phyloP scores from a whole-genome alignment of 2,329 filamentous ascomycete species.

The Monosporascus ibericus region DNA sequence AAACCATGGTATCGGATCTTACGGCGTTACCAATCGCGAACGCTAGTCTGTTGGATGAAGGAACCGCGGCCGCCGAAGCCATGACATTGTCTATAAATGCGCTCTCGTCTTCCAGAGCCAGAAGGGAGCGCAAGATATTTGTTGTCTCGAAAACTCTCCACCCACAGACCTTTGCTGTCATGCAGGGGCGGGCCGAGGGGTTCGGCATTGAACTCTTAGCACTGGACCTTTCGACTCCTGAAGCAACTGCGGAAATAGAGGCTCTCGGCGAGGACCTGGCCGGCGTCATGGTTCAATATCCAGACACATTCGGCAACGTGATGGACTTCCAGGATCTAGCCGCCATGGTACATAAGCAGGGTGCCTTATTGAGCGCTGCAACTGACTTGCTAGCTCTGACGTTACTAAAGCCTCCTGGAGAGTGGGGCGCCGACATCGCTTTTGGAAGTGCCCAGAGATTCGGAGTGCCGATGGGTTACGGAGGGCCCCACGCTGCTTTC shows the following conservation, averaged over 20 bases:
- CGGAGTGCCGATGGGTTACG: conserved; percentile 85
- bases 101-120: conserved; percentile 64
- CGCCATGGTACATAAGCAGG: conserved; percentile 69
- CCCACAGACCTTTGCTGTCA: conserved; percentile 77
- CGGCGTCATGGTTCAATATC: conserved; percentile 91
- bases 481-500: conserved; percentile 94
- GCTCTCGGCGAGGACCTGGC: conserved; percentile 75
- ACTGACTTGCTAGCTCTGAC: conserved; percentile 88
- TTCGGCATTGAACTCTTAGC: conserved; percentile 78
- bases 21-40: conserved; percentile 85
- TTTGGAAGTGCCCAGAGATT: conserved; percentile 90
- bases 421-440: conserved; percentile 92
- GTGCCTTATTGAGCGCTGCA: conserved; percentile 76
- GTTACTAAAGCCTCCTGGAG: conserved; percentile 79
- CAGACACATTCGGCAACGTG: conserved; percentile 78
- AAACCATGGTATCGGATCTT: conserved; percentile 85
- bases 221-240: conserved; percentile 62
- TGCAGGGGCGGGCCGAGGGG: conserved; percentile 81
- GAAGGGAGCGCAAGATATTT: conserved; percentile 70
- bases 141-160: conserved; percentile 79
- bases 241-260: conserved; percentile 57
- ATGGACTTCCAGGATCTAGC: conserved; percentile 69
- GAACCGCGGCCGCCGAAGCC: conserved; percentile 87
- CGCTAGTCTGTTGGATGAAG: conserved; percentile 84
- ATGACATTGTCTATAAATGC: conserved; percentile 88